Evolutionary conservation across 306 rosid genomes (phyloP), one percentile per base, ranked within the genome.

Genomic region (Mucuna pruriens): DNA sequence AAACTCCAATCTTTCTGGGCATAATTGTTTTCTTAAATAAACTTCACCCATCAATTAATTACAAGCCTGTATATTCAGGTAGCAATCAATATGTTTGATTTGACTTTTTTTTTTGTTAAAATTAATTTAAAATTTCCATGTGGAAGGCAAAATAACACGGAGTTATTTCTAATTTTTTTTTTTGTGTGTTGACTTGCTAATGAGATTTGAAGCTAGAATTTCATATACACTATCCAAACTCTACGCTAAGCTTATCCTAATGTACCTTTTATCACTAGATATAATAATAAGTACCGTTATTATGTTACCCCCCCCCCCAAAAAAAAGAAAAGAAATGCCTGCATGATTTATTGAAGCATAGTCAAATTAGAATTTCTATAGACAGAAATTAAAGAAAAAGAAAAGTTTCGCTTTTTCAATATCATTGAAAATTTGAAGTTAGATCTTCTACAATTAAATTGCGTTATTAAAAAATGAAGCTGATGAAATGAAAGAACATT

Each of bases 401-500:
- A 57, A n/a, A n/a, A 17, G 9, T 40, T 9, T 11, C 19, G 0
- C 52, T 13, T 22, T 8, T 63, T 72, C 1, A 48, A 15, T 23
- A 48, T 33, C 40, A 34, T 48, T 31, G 58, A 44, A 58, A 29
- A 13, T 29, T 33, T 13, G 8, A 16, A 63, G 65, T 2, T 71
- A 16, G 51, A 60, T 80, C 5, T 42, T 71, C 23, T 12, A 79
- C 31, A 61, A 13, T 61, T 29, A 23, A 61, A 13, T 61, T 29
- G 44, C 8, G 15, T 64, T n/a, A 80, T 81, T 73, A 68, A 68
- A 61, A 66, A 46, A 36, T 4, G 54, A 45, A 82, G 49, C 4
- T 29, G 38, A 48, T n/a, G 63, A 75, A 66, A 76, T 34, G 67
- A 76, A 82, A 60, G 45, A 70, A 62, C 52, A 64, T n/a, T 17